Conservation (phyloP, 768 basidiomycete genomes). For the Termitomyces sp. region DNA sequence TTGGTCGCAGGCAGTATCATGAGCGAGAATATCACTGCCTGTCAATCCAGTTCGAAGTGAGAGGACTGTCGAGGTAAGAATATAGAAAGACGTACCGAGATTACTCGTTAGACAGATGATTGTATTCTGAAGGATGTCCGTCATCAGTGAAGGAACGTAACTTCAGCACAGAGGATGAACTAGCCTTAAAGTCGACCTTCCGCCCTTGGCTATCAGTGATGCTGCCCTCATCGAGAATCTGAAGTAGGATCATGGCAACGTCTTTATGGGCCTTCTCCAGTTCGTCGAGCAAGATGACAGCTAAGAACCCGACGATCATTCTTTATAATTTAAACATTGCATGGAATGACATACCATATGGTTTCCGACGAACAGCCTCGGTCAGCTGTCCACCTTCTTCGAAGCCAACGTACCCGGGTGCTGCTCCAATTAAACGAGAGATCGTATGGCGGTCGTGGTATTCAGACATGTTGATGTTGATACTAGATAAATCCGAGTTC, state of each 20-base stretch:
- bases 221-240: slow-evolving; percentile 86
- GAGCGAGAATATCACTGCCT: slow-evolving; percentile 68
- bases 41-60: not conserved
- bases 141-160: not conserved
- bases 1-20: slow-evolving; percentile 51
- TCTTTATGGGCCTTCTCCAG: slow-evolving; percentile 96
- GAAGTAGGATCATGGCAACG: slow-evolving; percentile 84
- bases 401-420: slow-evolving; percentile 91
- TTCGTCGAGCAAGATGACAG: slow-evolving; percentile 79
- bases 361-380: slow-evolving; percentile 86
- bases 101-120: slow-evolving; percentile 91
- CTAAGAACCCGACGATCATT: slow-evolving; percentile 20
- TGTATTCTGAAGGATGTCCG: slow-evolving; percentile 52
- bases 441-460: slow-evolving; percentile 92
- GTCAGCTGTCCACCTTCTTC: slow-evolving; percentile 88
- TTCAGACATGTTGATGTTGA: slow-evolving; percentile 96
- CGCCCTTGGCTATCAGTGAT: slow-evolving; percentile 90
- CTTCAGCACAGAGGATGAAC: not conserved
- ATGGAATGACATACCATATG: slow-evolving; percentile 55
- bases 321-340: not conserved
- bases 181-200: slow-evolving; percentile 85
- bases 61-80: not conserved
- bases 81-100: slow-evolving; percentile 42
- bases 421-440: slow-evolving; percentile 85
- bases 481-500: slow-evolving; percentile 32